A percentile compares a stretch with the other conserved stretches of the same genome.
Evolutionary conservation across 1,139 yeast genomes (phyloP).

Genomic region (Saccharomyces hybrid): DNA sequence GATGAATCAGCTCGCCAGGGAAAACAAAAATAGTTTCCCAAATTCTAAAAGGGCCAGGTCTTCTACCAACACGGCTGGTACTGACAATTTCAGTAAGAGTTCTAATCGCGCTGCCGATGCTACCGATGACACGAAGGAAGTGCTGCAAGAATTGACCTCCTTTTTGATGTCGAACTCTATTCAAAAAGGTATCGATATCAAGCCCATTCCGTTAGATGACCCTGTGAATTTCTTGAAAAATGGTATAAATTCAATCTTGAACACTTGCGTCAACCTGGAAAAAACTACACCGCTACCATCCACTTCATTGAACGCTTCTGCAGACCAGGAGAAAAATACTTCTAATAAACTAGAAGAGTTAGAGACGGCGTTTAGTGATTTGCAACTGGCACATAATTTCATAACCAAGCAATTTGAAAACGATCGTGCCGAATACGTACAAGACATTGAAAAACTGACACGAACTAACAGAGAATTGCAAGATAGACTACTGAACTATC

Average conservation of each 20-base stretch:
- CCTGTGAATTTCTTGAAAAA: constrained; percentile 24
- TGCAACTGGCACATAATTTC: constrained; percentile 31
- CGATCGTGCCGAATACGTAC: constrained; percentile 26
- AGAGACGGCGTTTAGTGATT: constrained; percentile 28
- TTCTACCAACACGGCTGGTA: neutral
- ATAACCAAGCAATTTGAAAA: constrained; percentile 29
- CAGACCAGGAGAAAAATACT: constrained; percentile 3
- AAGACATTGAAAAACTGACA: constrained; percentile 27
- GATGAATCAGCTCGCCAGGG: neutral
- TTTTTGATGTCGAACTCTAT: constrained; percentile 27
- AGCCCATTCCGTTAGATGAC: constrained; percentile 17
- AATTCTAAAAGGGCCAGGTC: neutral
- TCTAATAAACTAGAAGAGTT: constrained; percentile 11
- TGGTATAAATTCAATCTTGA: constrained; percentile 22
- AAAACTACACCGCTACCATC: neutral
- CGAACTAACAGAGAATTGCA: constrained; percentile 27
- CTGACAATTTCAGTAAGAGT: neutral
- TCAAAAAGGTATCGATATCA: constrained; percentile 24
- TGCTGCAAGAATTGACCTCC: constrained; percentile 26
- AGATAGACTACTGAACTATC: constrained; percentile 24
- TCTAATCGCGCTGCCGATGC: constrained; percentile 5
- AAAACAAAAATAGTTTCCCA: neutral
- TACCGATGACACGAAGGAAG: constrained; percentile 8
- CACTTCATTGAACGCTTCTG: neutral
- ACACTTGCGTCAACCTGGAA: constrained; percentile 2